Evolutionary conservation across 1,139 yeast genomes (phyloP), one percentile per base, ranked within the genome.

Genomic region (Kodamaea plutei): DNA sequence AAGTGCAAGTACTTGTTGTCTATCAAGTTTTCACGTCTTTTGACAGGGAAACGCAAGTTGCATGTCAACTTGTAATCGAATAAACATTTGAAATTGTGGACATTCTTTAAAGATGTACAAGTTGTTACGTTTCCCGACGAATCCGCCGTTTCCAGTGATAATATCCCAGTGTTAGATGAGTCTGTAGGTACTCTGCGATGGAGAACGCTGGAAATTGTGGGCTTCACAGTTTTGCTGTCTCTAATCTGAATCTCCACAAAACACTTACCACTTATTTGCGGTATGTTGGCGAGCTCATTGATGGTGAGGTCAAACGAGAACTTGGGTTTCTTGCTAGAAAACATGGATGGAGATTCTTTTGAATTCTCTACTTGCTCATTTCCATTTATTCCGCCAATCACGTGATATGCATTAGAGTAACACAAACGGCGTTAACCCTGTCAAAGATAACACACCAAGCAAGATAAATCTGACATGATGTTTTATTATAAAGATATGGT

Each of bases 261-360:
- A 44, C 91, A 79, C 25, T 64, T 54, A 1, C 95, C 95, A 2
- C 76, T 65, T 2, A 83, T 71, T 44, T 84, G 87, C 0, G 97
- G 97, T 22, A 89, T 75, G 49, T 89, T 89, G 18, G 80, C 70
- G 30, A 89, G 63, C 44, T 84, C 94, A 36, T 76, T 73, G 33
- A 89, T 70, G 13, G 70, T 58, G 22, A 88, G 58, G 15, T 67
- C 58, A 29, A 87, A 65, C 31, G 74, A 61, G 54, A 85, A 89
- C 49, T 60, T 63, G 12, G 73, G 71, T 34, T 52, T 55, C 24
- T 45, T 52, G 19, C 45, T 34, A 10, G 42, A 36, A 23, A 36
- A 30, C 36, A 32, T 35, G 20, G n/a, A n/a, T n/a, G n/a, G n/a
- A n/a, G n/a, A n/a, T n/a, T n/a, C n/a, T n/a, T n/a, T n/a, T n/a